These are phyloP conservation scores for Ogataea allantospora DNA, from an alignment of 805 yeast species.

Conservation along the genomic window DNA sequence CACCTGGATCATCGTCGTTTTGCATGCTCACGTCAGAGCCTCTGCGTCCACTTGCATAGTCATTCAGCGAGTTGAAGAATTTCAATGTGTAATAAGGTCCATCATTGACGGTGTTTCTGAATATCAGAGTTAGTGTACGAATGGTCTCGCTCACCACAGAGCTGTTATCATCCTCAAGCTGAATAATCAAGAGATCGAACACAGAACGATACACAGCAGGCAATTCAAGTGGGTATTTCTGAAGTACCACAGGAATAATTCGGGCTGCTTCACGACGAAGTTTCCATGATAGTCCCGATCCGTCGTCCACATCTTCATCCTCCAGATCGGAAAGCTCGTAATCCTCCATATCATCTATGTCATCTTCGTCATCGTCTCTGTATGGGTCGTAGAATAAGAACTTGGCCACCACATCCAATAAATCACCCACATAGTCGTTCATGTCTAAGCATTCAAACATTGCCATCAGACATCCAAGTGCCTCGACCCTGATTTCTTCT, in stretches of 20 bases:
- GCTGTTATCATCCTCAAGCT: conserved; percentile 44
- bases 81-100: conserved; percentile 34
- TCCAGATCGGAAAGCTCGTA: conserved; percentile 39
- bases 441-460: conserved; percentile 40
- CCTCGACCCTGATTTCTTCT: conserved; percentile 47
- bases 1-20: conserved; percentile 31
- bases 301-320: conserved; percentile 43
- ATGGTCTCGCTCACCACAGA: conserved; percentile 52
- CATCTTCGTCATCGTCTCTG: conserved; percentile 33
- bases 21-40: conserved; percentile 42
- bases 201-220: conserved; percentile 34
- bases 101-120: conserved; percentile 31
- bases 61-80: conserved; percentile 25
- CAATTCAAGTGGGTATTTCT: conserved; percentile 37
- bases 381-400: conserved; percentile 50
- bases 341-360: conserved; percentile 34
- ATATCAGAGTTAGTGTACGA: conserved; percentile 41
- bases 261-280: conserved; percentile 53
- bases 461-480: conserved; percentile 39
- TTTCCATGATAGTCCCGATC: conserved; percentile 53
- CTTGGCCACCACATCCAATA: conserved; percentile 30
- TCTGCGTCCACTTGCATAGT: conserved; percentile 23
- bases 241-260: conserved; percentile 40
- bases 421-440: conserved; percentile 27
- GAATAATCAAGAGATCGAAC: conserved; percentile 33